Evolutionary conservation across 2,329 filamentous ascomycete species (phyloP), one percentile per base, ranked within the genome.

Genomic region (Ceratocystis colombiana): DNA sequence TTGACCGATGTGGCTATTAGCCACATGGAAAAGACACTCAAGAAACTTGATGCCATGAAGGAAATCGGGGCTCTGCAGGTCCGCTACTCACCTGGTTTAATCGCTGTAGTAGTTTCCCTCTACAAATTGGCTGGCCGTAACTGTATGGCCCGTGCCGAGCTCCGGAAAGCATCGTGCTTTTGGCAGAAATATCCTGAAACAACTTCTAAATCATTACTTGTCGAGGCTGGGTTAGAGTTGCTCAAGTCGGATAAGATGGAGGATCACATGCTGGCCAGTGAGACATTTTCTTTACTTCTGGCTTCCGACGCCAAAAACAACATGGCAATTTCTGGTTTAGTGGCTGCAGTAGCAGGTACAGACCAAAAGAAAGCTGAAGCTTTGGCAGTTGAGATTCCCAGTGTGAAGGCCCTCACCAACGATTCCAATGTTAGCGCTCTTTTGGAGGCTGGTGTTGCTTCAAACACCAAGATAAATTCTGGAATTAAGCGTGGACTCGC

Each of bases 1-100:
- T 90, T 93, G 72, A 80, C 84, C 33, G 86, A 83, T 37, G 85
- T 88, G 3, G 93, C 93, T 3, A 83, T 91, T 45, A 79, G 81
- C n/a, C 79, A 90, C 5, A 79, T 96, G 1, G 88, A 96, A 73
- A 78, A 82, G 1, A 92, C 94, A 73, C 82, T 96, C 66, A 82
- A 82, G 69, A 82, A 82, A 8, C 80, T 96, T 1, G 89, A 93
- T 71, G 76, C 83, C 61, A 84, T 83, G 2, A 79, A 74, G 5
- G 77, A 78, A 0, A 73, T 80, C 1, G 79, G 82, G 17, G 80
- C 87, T 67, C 79, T 84, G 66, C 85, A 91, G 70, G 83, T 88
- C 30, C 87, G 92, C 10, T 94, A 87, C 74, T 87, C 90, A 30
- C 93, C 94, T 0, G 93, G 93, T 1, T 79, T 99, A 1, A 82